These are phyloP conservation scores for Zelonia costaricensis DNA, from an alignment of 208 protist genomes.

Conservation along the genomic window DNA sequence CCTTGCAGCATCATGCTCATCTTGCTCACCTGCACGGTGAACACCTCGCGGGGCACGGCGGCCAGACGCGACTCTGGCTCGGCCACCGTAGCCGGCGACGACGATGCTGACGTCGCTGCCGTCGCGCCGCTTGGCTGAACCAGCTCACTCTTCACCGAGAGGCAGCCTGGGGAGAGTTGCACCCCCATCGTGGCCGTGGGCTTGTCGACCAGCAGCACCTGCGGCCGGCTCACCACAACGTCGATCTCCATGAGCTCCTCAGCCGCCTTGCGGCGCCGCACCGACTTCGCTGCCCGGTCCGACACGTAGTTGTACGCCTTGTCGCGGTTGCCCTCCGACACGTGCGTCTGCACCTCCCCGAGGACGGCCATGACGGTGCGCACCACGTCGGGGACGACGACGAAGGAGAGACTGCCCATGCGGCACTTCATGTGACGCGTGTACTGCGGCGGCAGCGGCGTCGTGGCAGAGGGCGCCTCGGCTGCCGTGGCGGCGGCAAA, in stretches of 20 bases:
- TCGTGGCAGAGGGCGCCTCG: background rate
- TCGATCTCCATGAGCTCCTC: slow-evolving; percentile 63
- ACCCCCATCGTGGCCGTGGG: slow-evolving; percentile 37
- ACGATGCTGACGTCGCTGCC: background rate
- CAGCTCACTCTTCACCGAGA: slow-evolving; percentile 54
- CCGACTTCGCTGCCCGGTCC: slow-evolving; percentile 37
- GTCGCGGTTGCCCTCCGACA: slow-evolving; percentile 68
- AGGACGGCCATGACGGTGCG: slow-evolving; percentile 39
- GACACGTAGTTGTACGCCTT: slow-evolving; percentile 76
- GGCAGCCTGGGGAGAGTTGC: slow-evolving; percentile 60
- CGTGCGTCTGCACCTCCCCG: slow-evolving; percentile 49
- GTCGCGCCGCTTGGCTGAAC: slow-evolving; percentile 11
- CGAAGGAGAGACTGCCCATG: slow-evolving; percentile 51
- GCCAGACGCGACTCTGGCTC: slow-evolving; percentile 6
- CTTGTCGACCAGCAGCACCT: slow-evolving; percentile 53
- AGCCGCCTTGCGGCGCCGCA: slow-evolving; percentile 28
- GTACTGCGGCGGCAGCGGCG: slow-evolving; percentile 24
- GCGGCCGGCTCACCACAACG: slow-evolving; percentile 52
- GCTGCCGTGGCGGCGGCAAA: no score
- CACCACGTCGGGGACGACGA: slow-evolving; percentile 66
- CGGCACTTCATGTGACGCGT: slow-evolving; percentile 43
- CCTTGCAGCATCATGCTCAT: slow-evolving; percentile 34
- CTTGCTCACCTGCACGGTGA: slow-evolving; percentile 31
- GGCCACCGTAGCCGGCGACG: background rate
- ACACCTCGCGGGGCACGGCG: slow-evolving; percentile 17